Percentiles rank a stretch among this genome's conserved stretches.
These are phyloP conservation scores for Crithidia fasciculata DNA, from an alignment of 208 protist species.

Conservation along the genomic window DNA sequence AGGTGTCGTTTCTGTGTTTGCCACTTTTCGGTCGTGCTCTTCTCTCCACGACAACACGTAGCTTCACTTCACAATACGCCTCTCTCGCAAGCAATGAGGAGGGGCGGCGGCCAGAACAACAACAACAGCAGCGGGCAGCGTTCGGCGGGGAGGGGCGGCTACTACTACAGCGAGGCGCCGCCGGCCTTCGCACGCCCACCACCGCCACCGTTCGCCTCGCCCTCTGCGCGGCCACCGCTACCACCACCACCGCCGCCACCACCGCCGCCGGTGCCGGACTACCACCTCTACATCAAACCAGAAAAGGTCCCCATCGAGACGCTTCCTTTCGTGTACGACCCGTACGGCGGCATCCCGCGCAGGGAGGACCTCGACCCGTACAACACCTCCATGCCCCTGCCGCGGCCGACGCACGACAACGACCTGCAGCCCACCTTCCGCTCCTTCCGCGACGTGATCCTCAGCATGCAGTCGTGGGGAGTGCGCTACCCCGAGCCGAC, in stretches of 20 bases:
- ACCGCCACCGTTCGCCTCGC: not conserved
- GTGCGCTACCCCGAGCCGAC: constrained; percentile 30
- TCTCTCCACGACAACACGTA: too few relatives aligned
- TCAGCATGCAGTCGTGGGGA: constrained; percentile 40
- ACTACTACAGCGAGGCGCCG: not conserved
- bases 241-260: not conserved
- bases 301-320: not conserved
- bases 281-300: constrained; percentile 5
- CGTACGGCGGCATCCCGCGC: constrained; percentile 54
- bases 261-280: constrained; percentile 7
- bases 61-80: too few relatives aligned
- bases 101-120: constrained; percentile 1
- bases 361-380: constrained; percentile 37
- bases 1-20: too few relatives aligned
- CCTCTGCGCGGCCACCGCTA: not conserved
- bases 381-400: constrained; percentile 23
- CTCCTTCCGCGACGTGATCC: constrained; percentile 40
- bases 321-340: constrained; percentile 36
- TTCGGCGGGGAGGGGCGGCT: not conserved
- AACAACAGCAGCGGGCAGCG: not conserved
- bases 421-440: constrained; percentile 28
- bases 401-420: constrained; percentile 8
- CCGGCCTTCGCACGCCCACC: constrained; percentile 2
- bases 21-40: too few relatives aligned
- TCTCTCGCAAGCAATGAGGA: not conserved